Percentiles rank a stretch among this genome's conserved stretches.
These are phyloP conservation scores for Colletotrichum simmondsii DNA, from an alignment of 2,329 filamentous ascomycete species.

Conservation along the genomic window DNA sequence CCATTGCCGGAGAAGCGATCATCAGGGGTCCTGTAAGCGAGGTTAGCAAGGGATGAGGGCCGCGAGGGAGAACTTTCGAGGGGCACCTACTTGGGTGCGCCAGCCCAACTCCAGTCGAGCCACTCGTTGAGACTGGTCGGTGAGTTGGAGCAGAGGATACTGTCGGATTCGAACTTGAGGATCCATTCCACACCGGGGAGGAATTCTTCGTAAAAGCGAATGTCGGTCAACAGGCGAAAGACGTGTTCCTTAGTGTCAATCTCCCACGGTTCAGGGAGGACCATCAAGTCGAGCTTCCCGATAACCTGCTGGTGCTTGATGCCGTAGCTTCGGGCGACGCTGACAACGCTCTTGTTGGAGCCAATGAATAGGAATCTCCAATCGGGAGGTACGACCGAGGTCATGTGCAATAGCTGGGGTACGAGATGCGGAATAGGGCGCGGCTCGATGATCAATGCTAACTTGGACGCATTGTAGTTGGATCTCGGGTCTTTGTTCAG, in stretches of 20 bases:
- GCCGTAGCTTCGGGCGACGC: constrained; percentile 56
- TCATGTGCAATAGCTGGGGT: constrained; percentile 63
- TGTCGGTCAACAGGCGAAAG: constrained; percentile 59
- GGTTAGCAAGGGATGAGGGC: constrained; percentile 8
- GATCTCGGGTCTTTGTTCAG: constrained; percentile 43
- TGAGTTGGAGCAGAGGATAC: constrained; percentile 66
- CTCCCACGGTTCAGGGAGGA: constrained; percentile 59
- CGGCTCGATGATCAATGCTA: constrained; percentile 64
- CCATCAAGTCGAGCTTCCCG: constrained; percentile 63
- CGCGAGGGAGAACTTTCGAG: neutral
- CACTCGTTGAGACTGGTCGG: constrained; percentile 62
- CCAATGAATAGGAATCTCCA: constrained; percentile 67
- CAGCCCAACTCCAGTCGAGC: constrained; percentile 66
- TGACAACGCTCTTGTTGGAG: constrained; percentile 57
- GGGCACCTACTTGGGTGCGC: constrained; percentile 56
- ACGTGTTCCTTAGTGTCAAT: constrained; percentile 60
- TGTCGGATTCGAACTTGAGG: constrained; percentile 65
- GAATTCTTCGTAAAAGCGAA: constrained; percentile 63
- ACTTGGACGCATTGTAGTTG: constrained; percentile 59
- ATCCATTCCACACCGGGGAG: constrained; percentile 63
- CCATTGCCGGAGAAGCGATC: constrained; percentile 63
- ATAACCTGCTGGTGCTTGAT: constrained; percentile 60
- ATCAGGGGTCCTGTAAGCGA: constrained; percentile 44
- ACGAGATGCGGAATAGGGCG: constrained; percentile 59
- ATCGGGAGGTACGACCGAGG: constrained; percentile 63